Conservation (phyloP, 768 basidiomycete species). For the Kockovaella imperatae region DNA sequence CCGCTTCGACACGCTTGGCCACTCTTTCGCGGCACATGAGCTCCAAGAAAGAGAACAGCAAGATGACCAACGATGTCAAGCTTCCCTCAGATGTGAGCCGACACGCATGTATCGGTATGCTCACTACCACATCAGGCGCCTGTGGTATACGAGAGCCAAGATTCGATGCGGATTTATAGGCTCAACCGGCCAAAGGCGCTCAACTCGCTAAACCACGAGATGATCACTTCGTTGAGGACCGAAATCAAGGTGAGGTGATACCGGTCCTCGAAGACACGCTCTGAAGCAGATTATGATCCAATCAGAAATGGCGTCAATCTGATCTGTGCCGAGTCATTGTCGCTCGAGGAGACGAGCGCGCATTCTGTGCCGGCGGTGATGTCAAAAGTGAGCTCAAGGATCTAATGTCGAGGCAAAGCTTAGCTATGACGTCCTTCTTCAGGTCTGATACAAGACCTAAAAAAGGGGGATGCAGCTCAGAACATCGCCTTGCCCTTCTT, state of each 20-base stretch:
- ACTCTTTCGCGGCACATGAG: constrained; percentile 19
- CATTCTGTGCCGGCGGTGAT: constrained; percentile 93
- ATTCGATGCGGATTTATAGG: constrained; percentile 54
- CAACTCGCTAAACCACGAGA: constrained; percentile 71
- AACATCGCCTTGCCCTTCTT: constrained; percentile 62
- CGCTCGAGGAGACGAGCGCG: constrained; percentile 51
- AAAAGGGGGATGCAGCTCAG: constrained; percentile 29
- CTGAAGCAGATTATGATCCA: neutral
- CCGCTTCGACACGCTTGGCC: constrained; percentile 6
- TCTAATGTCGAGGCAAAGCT: neutral
- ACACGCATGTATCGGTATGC: neutral
- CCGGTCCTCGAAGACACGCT: neutral
- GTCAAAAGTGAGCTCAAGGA: constrained; percentile 59
- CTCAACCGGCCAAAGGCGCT: constrained; percentile 73
- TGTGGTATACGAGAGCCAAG: constrained; percentile 30
- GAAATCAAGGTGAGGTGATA: constrained; percentile 63
- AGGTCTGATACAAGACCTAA: constrained; percentile 12
- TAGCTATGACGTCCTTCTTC: neutral
- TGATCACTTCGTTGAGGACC: constrained; percentile 63
- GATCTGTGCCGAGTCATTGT: constrained; percentile 37
- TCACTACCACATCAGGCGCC: constrained; percentile 6
- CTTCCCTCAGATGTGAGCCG: neutral
- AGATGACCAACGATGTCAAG: neutral
- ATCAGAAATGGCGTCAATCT: constrained; percentile 33
- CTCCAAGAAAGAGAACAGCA: neutral